Evolutionary conservation across 1,139 yeast species (phyloP), one percentile per base, ranked within the genome.

Genomic region (Taiozyma onychis): DNA sequence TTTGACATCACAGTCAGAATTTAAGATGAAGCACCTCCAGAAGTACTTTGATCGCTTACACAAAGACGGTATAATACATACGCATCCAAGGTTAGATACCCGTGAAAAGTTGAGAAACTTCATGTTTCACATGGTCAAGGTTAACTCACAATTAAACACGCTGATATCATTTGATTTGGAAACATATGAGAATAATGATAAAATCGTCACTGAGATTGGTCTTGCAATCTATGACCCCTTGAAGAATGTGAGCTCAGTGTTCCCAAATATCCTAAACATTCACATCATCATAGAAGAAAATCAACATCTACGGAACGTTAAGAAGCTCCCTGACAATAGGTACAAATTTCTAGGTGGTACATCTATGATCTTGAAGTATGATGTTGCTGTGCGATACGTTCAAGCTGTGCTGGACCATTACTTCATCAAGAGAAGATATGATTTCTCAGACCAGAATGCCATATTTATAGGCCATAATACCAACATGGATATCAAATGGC

Each of bases 381-480:
- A 52, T 3, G 72, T 74, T 43, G 71, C 79, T 30, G 70, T 66
- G 2, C 52, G 53, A 1, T 74, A 75, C 44, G 61, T 80, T 22
- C 73, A 74, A 44, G 50, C 60, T 4, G 60, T 81, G 35, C 65
- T 82, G 21, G 63, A 72, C 44, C 67, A 66, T 49, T 73, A 77
- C 55, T 67, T 77, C 50, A 51, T 46, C 21, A 14, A 32, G 18
- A 32, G 35, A 32, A 32, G 35, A 13, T 32, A 32, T n/a, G 35
- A 14, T 32, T 51, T 46, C 49, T 51, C 3, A 10, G 41, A 41
- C 44, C 30, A 18, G 24, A 32, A 28, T 14, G 67, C 60, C 57
- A 68, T 74, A 8, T 67, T 84, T 42, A 85, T 85, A 8, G 93
- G 91, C 1, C 93, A 86, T 62, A 79, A 77, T 49, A 69, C 85